Evolutionary conservation across 2,329 filamentous ascomycete species (phyloP).

Genomic region (Trichoderma simmonsii): DNA sequence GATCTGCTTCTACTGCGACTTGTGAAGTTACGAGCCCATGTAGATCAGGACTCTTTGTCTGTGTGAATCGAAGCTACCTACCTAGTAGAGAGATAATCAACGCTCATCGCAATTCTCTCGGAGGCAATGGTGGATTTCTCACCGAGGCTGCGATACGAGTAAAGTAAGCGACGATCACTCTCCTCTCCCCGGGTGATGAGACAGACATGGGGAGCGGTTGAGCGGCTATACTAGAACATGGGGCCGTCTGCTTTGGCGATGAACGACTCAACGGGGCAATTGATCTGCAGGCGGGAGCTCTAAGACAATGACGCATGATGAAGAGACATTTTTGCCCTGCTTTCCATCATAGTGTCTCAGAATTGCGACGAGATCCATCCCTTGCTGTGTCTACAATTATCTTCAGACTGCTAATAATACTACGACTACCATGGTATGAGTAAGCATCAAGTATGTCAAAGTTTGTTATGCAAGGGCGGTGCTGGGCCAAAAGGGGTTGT

Average conservation of each 20-base stretch:
- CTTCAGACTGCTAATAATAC: neutral
- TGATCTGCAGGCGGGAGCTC: neutral
- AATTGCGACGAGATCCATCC: neutral
- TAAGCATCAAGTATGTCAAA: neutral
- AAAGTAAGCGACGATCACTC: conserved; percentile 6
- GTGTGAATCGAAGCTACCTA: neutral
- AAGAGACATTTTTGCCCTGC: neutral
- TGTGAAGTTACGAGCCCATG: neutral
- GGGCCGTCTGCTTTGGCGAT: neutral
- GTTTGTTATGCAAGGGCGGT: neutral
- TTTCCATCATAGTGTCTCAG: neutral
- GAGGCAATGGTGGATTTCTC: neutral
- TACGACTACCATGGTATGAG: neutral
- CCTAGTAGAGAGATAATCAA: neutral
- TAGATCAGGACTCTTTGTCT: neutral
- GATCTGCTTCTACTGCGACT: neutral
- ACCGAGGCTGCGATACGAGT: neutral
- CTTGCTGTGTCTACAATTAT: neutral
- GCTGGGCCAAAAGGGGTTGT: neutral
- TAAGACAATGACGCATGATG: neutral
- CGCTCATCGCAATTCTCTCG: neutral
- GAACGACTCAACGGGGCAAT: neutral
- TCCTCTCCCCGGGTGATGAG: conserved; percentile 5
- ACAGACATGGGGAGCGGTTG: conserved; percentile 5
- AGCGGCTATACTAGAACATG: neutral